Percentiles rank a stretch among this genome's conserved stretches.
Conservation (phyloP, 495 filamentous ascomycete genomes). For the Lindgomyces ingoldianus region DNA sequence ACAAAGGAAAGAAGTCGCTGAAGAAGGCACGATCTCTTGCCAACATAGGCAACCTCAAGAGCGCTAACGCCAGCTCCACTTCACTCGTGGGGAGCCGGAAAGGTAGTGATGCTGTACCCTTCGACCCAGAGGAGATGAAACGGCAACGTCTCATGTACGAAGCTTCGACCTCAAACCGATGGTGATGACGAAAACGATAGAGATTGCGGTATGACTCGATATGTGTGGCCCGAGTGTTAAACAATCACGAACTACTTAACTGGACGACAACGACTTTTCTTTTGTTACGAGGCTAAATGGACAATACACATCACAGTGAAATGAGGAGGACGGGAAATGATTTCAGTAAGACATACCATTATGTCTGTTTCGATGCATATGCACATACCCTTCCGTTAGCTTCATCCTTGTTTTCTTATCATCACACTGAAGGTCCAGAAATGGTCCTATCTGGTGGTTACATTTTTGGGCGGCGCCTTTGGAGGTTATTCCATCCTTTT, state of each 20-base stretch:
- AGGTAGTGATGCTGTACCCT: constrained; percentile 30
- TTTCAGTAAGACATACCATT: neutral
- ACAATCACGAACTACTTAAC: too few species aligned
- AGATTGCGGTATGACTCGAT: neutral
- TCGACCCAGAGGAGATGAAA: constrained; percentile 41
- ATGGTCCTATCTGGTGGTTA: neutral
- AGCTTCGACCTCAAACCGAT: constrained; percentile 17
- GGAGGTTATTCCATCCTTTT: neutral
- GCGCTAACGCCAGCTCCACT: constrained; percentile 26
- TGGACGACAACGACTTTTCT: constrained; percentile 11
- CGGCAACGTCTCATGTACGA: constrained; percentile 41
- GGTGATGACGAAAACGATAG: neutral
- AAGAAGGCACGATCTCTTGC: constrained; percentile 47
- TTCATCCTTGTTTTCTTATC: neutral
- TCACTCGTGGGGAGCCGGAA: constrained; percentile 30
- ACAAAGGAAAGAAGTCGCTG: constrained; percentile 38
- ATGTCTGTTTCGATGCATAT: neutral
- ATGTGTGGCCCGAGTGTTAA: too few species aligned
- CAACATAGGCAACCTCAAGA: constrained; percentile 34
- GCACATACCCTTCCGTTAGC: neutral
- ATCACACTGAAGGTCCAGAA: neutral
- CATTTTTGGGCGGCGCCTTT: constrained; percentile 6
- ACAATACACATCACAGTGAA: neutral
- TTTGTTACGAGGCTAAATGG: constrained; percentile 7
- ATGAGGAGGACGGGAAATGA: neutral